Base-by-base conservation (phyloP, 2,329 filamentous ascomycete species). In the Epichloe brachyelytri region DNA sequence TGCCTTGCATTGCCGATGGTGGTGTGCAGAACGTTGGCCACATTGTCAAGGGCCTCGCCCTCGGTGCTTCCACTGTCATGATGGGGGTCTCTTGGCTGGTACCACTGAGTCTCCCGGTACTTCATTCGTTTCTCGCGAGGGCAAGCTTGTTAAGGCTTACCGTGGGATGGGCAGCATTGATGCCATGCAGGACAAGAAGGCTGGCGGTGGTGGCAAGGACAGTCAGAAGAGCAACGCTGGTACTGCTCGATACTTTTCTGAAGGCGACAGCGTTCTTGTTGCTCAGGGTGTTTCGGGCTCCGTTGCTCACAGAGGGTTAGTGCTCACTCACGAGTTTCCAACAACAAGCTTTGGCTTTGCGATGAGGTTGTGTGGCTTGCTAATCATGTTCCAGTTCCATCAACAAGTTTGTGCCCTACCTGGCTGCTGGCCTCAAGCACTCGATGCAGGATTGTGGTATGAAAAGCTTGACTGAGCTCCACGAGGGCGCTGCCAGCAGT, bases 171-270 rank as follows among this genome's bases (percentile, higher is more conserved):
- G 93, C 59, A 90, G 85, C 71, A 98, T 98, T 66, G 93, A 96
- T 63, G 93, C 93, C 59, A 98, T 98, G 93, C 90, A 97, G 73
- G 91, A 97, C 73, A 95, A 93, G 81, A 95, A 95, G 78, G 89
- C 90, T 11, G 88, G 86, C 51, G 77, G 70, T 53, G 85, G 84
- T 58, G 73, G 75, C 62, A 86, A 82, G 68, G 80, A 89, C 65
- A 80, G 76, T 69, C 82, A 85, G 68, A 80, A 84, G 72, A 84
- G 83, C 70, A 98, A 97, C 66, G 93, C 93, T 51, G 93, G 93
- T 64, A 97, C 94, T 56, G 93, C 93, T 43, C 85, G 93, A 56
- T 98, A 98, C 77, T 98, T 98, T 75, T 96, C 90, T 43, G 93
- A 98, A 72, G 90, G 90, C 54, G 91, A 96, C 71, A 85, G 86